Base-by-base conservation (phyloP, 768 basidiomycete species). In the Tricholoma saponaceum region DNA sequence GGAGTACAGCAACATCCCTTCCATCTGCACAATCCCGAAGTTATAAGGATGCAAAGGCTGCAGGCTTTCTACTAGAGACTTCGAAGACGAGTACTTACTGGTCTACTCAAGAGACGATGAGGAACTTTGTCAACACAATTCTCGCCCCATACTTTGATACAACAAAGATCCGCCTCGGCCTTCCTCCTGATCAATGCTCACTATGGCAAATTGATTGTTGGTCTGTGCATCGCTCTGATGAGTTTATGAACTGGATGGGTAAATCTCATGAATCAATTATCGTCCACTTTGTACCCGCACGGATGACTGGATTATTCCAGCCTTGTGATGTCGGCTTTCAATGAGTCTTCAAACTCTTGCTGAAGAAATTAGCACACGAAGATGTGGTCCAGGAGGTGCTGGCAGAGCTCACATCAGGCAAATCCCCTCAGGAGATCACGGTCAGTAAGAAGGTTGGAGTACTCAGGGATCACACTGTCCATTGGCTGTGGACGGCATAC, bases 181-280 rank as follows among this genome's bases (percentile, higher is more conserved):
- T 66, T 8, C 65, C 64, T 0, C 16, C 30, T 2, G 25, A 25
- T 10, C 69, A 70, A 53, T 50, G 62, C 25, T 58, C 62, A 2
- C 49, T 71, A 4, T 60, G 59, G 59, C 55, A 59, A 32, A 66
- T 72, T 26, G 58, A 69, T 39, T 58, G 59, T 8, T 70, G 67
- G 67, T 66, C 68, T 5, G 70, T 72, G 18, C 73, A 72, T 53
- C 57, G 66, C 0, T 67, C 64, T 2, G 22, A 51, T 2, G 53
- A 60, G 41, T 60, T 60, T 41, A 10, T 30, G 28, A 30, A 18
- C 23, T 56, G 53, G 52, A 54, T 61, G 60, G 25, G 35, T 22
- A 44, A 35, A 7, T 30, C 54, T 35, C 60, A 61, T 30, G 41
- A 44, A 16, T 30, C 37, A 1, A 61, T 58, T n/a, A 33, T 52